These are phyloP conservation scores for Didymella exigua DNA, from an alignment of 2,329 filamentous ascomycete species.

Conservation along the genomic window DNA sequence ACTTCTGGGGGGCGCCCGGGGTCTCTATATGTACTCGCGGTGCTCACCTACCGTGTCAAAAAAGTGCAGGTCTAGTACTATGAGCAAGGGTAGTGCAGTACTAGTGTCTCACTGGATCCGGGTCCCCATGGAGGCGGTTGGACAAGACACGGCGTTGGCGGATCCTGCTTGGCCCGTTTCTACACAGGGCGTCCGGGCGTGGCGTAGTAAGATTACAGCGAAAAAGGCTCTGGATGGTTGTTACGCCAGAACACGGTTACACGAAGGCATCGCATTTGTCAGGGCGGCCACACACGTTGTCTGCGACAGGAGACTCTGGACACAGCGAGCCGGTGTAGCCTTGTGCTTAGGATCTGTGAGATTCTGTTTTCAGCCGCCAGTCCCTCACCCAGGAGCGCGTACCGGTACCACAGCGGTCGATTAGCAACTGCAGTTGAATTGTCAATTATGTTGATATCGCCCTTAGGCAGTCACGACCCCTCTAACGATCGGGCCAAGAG, in stretches of 20 bases:
- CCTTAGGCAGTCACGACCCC: constrained; percentile 20
- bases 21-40: constrained; percentile 41
- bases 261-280: constrained; percentile 29
- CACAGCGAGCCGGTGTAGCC: background rate
- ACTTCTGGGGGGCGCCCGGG: constrained; percentile 21
- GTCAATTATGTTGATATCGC: constrained; percentile 12
- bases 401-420: constrained; percentile 24
- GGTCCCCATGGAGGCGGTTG: constrained; percentile 47
- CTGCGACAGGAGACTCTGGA: background rate
- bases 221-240: constrained; percentile 21
- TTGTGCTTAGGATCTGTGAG: background rate
- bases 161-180: constrained; percentile 36
- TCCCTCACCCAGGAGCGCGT: constrained; percentile 3
- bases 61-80: constrained; percentile 5
- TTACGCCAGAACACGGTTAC: constrained; percentile 22
- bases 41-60: constrained; percentile 12
- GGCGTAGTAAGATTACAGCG: constrained; percentile 26
- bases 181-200: constrained; percentile 33
- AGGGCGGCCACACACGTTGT: constrained; percentile 18
- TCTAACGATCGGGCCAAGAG: constrained; percentile 40
- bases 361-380: constrained; percentile 29
- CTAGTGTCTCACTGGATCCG: constrained; percentile 24
- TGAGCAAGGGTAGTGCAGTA: constrained; percentile 12
- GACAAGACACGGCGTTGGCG: constrained; percentile 32
- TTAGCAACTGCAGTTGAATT: constrained; percentile 7